These are phyloP conservation scores for Colletotrichum trifolii DNA, from an alignment of 2,329 filamentous ascomycete species.

Conservation along the genomic window DNA sequence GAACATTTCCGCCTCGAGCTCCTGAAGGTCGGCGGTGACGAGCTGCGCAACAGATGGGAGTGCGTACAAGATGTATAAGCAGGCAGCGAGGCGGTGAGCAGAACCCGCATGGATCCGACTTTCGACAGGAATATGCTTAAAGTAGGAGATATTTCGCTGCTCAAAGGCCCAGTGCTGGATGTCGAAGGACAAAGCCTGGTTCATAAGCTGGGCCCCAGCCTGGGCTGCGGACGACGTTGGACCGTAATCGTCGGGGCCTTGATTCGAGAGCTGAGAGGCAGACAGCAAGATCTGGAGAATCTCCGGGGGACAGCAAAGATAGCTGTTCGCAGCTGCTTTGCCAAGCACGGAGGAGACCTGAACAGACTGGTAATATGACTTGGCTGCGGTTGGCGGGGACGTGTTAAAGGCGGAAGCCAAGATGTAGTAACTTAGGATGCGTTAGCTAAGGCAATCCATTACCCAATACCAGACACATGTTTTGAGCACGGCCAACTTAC, in stretches of 20 bases:
- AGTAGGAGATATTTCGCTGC: slow-evolving; percentile 47
- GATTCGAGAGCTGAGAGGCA: slow-evolving; percentile 53
- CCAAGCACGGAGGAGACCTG: slow-evolving; percentile 52
- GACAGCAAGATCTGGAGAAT: slow-evolving; percentile 56
- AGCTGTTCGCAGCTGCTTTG: slow-evolving; percentile 56
- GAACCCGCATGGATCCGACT: slow-evolving; percentile 54
- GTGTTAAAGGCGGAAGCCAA: slow-evolving; percentile 57
- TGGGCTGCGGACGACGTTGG: slow-evolving; percentile 45
- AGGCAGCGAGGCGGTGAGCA: slow-evolving; percentile 56
- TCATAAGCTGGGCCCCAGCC: slow-evolving; percentile 48
- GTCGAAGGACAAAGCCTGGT: slow-evolving; percentile 53
- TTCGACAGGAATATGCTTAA: slow-evolving; percentile 48
- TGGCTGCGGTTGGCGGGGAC: slow-evolving; percentile 42
- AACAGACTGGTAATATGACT: slow-evolving; percentile 49
- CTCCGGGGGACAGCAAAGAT: slow-evolving; percentile 58
- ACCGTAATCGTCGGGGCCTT: slow-evolving; percentile 40
- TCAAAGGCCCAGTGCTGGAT: slow-evolving; percentile 53
- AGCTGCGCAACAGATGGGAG: slow-evolving; percentile 45
- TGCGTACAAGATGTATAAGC: slow-evolving; percentile 58
- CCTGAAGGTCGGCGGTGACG: slow-evolving; percentile 43
- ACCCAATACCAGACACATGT: slow-evolving; percentile 2
- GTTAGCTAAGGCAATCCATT: slow-evolving; percentile 20
- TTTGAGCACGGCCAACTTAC: slow-evolving; percentile 40
- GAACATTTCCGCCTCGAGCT: slow-evolving; percentile 58
- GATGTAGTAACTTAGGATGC: slow-evolving; percentile 54